These are phyloP conservation scores for Neostapfia colusana DNA, from an alignment of 176 grass and related monocot genomes.

Conservation along the genomic window DNA sequence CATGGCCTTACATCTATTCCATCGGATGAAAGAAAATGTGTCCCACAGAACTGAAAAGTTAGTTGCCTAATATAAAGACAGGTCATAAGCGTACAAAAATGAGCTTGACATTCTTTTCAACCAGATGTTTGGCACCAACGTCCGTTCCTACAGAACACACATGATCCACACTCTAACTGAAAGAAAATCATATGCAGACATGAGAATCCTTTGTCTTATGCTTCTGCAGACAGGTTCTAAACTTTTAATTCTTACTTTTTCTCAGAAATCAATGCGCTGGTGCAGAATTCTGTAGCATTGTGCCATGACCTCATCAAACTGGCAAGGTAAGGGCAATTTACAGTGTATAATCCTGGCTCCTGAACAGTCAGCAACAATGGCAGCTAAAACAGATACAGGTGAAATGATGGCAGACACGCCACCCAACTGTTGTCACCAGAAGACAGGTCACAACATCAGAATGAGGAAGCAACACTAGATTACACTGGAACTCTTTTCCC, in stretches of 20 bases:
- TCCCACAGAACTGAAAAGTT: too few species aligned
- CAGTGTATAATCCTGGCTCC: conserved; percentile 10
- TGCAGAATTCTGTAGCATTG: neutral
- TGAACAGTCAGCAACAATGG: neutral
- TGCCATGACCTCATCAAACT: neutral
- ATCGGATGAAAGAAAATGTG: too few species aligned
- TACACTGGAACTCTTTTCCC: conserved; percentile 82
- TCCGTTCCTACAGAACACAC: neutral
- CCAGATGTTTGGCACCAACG: neutral
- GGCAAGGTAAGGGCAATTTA: conserved; percentile 7
- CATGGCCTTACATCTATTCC: too few species aligned
- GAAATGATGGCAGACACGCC: neutral
- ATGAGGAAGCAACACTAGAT: neutral
- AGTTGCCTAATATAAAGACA: too few species aligned
- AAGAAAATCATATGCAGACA: neutral
- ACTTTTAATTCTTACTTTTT: neutral
- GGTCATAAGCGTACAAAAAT: too few species aligned
- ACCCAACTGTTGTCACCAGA: neutral
- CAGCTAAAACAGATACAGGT: neutral
- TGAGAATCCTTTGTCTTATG: neutral
- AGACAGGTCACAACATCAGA: conserved; percentile 22
- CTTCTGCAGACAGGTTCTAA: neutral
- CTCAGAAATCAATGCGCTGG: neutral
- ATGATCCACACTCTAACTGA: neutral
- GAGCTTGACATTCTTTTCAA: neutral